A percentile compares a stretch with the other conserved stretches of the same genome.
Evolutionary conservation across 306 rosid species (phyloP).

Genomic region (Carpinus fangiana): DNA sequence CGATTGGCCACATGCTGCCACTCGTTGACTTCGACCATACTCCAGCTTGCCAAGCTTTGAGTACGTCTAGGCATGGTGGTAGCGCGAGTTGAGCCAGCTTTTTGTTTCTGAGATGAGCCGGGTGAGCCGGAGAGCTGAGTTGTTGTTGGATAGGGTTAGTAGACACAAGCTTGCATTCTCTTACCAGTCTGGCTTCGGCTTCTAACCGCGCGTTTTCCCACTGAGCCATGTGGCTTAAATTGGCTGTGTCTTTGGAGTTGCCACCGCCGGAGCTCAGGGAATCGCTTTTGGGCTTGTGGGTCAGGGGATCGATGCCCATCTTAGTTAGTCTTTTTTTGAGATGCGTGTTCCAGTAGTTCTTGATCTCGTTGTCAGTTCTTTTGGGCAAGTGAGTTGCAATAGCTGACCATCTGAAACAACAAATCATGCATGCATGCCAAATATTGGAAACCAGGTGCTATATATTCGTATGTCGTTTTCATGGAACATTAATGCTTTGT

Average conservation of each 20-base stretch:
- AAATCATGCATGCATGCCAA: background rate
- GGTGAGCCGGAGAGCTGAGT: background rate
- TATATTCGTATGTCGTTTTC: too few species aligned
- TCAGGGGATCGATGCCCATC: constrained; percentile 43
- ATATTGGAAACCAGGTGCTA: background rate
- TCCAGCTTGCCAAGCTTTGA: constrained; percentile 55
- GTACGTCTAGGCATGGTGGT: constrained; percentile 45
- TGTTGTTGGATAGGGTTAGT: background rate
- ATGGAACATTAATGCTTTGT: too few species aligned
- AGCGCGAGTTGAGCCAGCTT: constrained; percentile 16
- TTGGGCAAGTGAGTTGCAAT: constrained; percentile 40
- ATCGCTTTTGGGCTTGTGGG: constrained; percentile 45
- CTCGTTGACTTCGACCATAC: constrained; percentile 34
- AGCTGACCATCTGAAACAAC: constrained; percentile 37
- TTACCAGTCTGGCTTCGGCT: constrained; percentile 42
- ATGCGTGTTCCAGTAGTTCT: constrained; percentile 46
- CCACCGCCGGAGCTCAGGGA: constrained; percentile 19
- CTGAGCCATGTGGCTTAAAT: constrained; percentile 43
- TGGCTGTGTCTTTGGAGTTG: constrained; percentile 25
- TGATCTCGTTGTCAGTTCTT: constrained; percentile 48
- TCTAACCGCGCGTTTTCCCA: constrained; percentile 45
- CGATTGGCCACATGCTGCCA: background rate
- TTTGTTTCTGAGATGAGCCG: constrained; percentile 16
- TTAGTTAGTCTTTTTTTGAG: constrained; percentile 37
- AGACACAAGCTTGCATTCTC: constrained; percentile 26